Base-by-base conservation (phyloP, 208 protist species). In the Phytomonas francai region DNA sequence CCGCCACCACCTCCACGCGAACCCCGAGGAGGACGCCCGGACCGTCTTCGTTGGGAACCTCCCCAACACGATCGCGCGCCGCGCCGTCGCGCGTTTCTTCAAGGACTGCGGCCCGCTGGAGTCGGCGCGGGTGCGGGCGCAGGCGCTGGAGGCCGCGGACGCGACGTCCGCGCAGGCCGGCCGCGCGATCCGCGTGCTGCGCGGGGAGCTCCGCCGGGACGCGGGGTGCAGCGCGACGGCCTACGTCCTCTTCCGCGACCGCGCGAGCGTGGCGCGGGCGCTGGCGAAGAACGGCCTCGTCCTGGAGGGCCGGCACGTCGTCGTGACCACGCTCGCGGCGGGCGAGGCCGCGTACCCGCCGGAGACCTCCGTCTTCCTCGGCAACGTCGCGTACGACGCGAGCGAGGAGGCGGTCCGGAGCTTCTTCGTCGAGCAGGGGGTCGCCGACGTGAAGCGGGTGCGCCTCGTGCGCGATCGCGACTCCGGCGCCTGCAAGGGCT, bases 41-140 rank as follows among this genome's bases (percentile, higher is more conserved):
- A 96, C 91, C n/a, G 83, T 93, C 0, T 96, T 96, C 75, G 84
- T 96, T 2, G 91, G 91, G 59, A 96, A 96, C 67, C 77, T 96
- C 29, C 86, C 86, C 42, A 96, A 96, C 77, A 87, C 84, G n/a
- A 80, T 90, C 11, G 60, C 84, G 30, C 77, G 83, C 66, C 74
- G 80, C 14, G 78, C 84, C 3, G 79, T 96, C 22, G 77, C 85
- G 65, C 87, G 87, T 64, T 69, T 93, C 34, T 96, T 96, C 69
- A 89, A 91, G 63, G 69, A 76, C 33, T 93, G 87, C 65, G 91
- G 91, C 28, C 64, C 72, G 32, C 89, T 96, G 64, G 84, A 85
- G 36, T 79, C 80, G 14, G 85, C 92, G 1, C 91, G 91, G 11
- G 74, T 96, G 22, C 83, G 91, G 39, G 84, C 79, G 64, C 90